Conservation (phyloP, 2,329 filamentous ascomycete genomes). For the Lojkania enalia region DNA sequence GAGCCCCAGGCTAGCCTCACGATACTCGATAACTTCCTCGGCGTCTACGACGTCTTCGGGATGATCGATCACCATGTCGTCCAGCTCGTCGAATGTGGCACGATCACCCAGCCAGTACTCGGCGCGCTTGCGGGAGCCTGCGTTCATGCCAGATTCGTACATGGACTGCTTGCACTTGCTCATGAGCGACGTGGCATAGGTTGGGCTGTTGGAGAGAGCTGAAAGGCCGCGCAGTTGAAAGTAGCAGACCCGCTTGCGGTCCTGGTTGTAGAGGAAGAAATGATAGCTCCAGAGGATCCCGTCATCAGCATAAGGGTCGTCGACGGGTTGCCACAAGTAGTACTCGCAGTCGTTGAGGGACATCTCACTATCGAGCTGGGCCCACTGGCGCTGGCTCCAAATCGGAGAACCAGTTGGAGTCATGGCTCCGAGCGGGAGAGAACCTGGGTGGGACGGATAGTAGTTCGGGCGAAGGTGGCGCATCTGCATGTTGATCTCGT, state of each 20-base stretch:
- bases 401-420: slow-evolving; percentile 58
- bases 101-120: slow-evolving; percentile 84
- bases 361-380: slow-evolving; percentile 93
- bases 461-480: slow-evolving; percentile 32
- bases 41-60: slow-evolving; percentile 44
- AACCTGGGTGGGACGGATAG: not conserved
- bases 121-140: slow-evolving; percentile 75
- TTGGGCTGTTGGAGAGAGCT: slow-evolving; percentile 68
- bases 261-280: slow-evolving; percentile 97
- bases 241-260: slow-evolving; percentile 89
- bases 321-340: slow-evolving; percentile 86
- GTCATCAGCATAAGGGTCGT: slow-evolving; percentile 90
- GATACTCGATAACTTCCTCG: slow-evolving; percentile 43
- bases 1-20: slow-evolving; percentile 36
- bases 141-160: slow-evolving; percentile 53
- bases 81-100: slow-evolving; percentile 52
- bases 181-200: slow-evolving; percentile 41
- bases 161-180: slow-evolving; percentile 48
- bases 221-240: slow-evolving; percentile 89
- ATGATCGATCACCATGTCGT: slow-evolving; percentile 44
- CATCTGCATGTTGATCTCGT: slow-evolving; percentile 69
- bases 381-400: slow-evolving; percentile 93
- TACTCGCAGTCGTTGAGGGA: slow-evolving; percentile 82
- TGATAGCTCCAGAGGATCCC: slow-evolving; percentile 93
- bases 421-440: slow-evolving; percentile 45